Base-by-base conservation (phyloP, 202 grass and related monocot species). In the Panicum virgatum region DNA sequence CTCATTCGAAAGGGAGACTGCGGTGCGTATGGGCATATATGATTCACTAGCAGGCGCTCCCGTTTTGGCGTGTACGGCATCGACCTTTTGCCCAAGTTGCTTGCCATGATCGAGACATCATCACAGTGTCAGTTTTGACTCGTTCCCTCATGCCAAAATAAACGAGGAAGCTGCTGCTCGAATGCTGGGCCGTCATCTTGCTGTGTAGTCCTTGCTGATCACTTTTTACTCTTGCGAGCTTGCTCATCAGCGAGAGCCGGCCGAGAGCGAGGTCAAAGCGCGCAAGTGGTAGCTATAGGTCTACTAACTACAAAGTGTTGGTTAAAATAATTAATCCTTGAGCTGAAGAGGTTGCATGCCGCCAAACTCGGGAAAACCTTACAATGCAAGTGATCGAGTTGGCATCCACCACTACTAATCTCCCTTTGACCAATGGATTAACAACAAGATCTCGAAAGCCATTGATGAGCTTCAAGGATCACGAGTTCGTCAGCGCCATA, bases 361-460 rank as follows among this genome's bases (percentile, higher is more conserved):
- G 37, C 22, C 72, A 60, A 59, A 23, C 0, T 9, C 37, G 22
- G 1, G 9, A 14, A 6, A 40, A 43, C 6, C 53, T 58, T 75
- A 34, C 4, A 8, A 75, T 75, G 36, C 53, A 60, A 75, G 53
- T 40, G 53, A 75, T 75, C 72, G 52, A 18, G 53, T 75, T 75
- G 72, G 72, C 72, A 56, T 23, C 30, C 50, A 54, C 70, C n/a
- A 37, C 18, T 32, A 37, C 70, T 19, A 15, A 37, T 5, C 18
- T 8, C 29, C 12, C 14, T 30, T 72, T n/a, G 1, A 18, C 15
- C 45, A 4, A 38, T 38, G 8, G 9, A 20, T 43, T 40, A 39
- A n/a, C 22, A 23, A 42, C 3, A 43, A 23, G 20, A 67, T 12
- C 20, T 9, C 8, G 10, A 25, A 68, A 65, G 32, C 32, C 32